Percentiles rank a stretch among this genome's conserved stretches.
phyloP scores from a whole-genome alignment of 108 stramenopile species.

The Conticribra weissflogii region DNA sequence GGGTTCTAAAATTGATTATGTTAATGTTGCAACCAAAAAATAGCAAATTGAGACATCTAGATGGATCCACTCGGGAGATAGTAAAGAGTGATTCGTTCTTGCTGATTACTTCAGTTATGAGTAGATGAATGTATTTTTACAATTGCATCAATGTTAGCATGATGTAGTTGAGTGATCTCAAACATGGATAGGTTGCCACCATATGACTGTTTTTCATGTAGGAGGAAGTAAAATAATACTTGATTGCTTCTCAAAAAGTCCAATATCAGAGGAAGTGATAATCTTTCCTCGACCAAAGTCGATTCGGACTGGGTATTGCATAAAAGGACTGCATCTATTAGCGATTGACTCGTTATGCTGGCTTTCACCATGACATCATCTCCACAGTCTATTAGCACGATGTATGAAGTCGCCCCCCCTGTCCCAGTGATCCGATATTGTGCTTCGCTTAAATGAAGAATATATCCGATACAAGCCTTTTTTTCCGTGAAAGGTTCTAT shows the following conservation, averaged over 20 bases:
- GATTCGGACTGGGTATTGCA: no score
- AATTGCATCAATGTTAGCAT: constrained; percentile 26
- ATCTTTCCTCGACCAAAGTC: not conserved
- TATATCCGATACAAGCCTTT: constrained; percentile 48
- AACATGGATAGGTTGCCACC: constrained; percentile 27
- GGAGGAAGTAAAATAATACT: constrained; percentile 29
- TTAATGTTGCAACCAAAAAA: no score
- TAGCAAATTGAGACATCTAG: no score
- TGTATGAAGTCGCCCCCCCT: not conserved
- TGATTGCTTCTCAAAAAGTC: constrained; percentile 34
- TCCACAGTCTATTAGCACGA: constrained; percentile 44
- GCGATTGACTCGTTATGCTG: no score
- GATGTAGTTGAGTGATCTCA: constrained; percentile 22
- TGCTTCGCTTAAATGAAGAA: constrained; percentile 38
- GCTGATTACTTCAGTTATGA: no score
- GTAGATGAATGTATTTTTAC: constrained; percentile 25
- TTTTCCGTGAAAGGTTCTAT: constrained; percentile 17
- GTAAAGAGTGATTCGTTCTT: no score
- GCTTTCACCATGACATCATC: no score
- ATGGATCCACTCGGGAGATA: no score
- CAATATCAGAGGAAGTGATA: constrained; percentile 1
- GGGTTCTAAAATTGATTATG: no score
- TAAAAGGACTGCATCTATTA: no score
- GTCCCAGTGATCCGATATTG: not conserved
- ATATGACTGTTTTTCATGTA: constrained; percentile 25